Evolutionary conservation across 768 basidiomycete species (phyloP).

Genomic region (Leccinum disarticulatum): DNA sequence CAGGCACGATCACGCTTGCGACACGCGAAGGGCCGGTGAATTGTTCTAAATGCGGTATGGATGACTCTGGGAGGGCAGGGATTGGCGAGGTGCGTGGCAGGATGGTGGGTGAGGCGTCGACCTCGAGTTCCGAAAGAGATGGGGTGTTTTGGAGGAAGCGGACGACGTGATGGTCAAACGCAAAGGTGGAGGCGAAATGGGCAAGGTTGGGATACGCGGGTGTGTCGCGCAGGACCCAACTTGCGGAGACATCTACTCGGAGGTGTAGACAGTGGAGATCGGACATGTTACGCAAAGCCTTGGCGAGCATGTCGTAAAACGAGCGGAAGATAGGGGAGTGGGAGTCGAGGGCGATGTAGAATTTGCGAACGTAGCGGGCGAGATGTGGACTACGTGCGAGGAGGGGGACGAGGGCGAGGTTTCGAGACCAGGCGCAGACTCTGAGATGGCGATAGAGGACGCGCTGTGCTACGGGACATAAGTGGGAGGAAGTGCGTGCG

Average conservation of each 20-base stretch:
- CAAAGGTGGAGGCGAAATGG: constrained; percentile 59
- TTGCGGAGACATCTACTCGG: constrained; percentile 45
- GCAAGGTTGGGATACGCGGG: constrained; percentile 47
- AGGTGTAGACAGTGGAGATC: constrained; percentile 54
- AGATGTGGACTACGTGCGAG: constrained; percentile 58
- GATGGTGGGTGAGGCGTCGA: constrained; percentile 40
- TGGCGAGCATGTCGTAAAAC: constrained; percentile 49
- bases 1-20: constrained; percentile 58
- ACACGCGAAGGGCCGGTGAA: constrained; percentile 62
- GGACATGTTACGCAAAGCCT: constrained; percentile 60
- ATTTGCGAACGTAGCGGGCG: constrained; percentile 60
- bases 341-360: constrained; percentile 53
- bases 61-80: constrained; percentile 29
- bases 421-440: constrained; percentile 43
- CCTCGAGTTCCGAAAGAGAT: constrained; percentile 55
- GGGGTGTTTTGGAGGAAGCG: constrained; percentile 58
- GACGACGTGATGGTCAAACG: constrained; percentile 57
- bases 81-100: constrained; percentile 22
- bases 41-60: constrained; percentile 47
- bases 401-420: constrained; percentile 50
- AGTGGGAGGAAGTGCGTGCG: constrained; percentile 40
- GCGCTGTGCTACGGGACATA: constrained; percentile 54
- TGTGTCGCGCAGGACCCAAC: constrained; percentile 51
- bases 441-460: constrained; percentile 61
- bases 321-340: constrained; percentile 39